Conservation (phyloP, 345 rosid genomes). For the Heritiera fomes region DNA sequence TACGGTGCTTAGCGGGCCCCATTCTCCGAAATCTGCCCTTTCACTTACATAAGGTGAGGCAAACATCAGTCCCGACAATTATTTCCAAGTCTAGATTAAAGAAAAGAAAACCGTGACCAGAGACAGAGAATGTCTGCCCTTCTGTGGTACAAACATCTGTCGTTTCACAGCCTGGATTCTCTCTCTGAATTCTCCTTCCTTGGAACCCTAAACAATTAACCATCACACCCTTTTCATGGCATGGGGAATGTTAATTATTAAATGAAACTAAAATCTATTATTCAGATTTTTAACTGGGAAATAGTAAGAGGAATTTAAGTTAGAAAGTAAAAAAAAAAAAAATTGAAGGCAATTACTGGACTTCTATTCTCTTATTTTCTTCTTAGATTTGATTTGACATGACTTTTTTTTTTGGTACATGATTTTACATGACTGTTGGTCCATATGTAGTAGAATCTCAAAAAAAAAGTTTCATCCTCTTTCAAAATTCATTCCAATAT, state of each 20-base stretch:
- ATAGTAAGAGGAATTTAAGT: neutral
- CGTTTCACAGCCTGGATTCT: conserved; percentile 18
- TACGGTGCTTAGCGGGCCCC: conserved; percentile 6
- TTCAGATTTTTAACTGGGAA: neutral
- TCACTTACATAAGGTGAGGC: neutral
- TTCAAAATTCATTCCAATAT: too few species aligned
- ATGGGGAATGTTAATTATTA: neutral
- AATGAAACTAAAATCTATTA: neutral
- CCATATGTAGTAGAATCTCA: too few species aligned
- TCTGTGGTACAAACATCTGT: conserved; percentile 15
- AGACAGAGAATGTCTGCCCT: conserved; percentile 22
- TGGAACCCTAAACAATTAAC: conserved; percentile 8
- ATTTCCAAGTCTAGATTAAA: neutral
- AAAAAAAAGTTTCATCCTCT: too few species aligned
- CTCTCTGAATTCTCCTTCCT: neutral
- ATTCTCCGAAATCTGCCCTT: neutral
- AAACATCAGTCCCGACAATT: conserved; percentile 19
- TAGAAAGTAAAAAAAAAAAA: too few species aligned
- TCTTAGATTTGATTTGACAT: too few species aligned
- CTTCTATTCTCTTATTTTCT: too few species aligned
- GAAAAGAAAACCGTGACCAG: neutral
- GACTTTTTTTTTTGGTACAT: too few species aligned
- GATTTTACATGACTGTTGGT: too few species aligned
- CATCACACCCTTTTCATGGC: neutral
- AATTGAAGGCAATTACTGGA: too few species aligned